Base-by-base conservation (phyloP, 2,329 filamentous ascomycete genomes). In the Pyrenochaeta sp. region DNA sequence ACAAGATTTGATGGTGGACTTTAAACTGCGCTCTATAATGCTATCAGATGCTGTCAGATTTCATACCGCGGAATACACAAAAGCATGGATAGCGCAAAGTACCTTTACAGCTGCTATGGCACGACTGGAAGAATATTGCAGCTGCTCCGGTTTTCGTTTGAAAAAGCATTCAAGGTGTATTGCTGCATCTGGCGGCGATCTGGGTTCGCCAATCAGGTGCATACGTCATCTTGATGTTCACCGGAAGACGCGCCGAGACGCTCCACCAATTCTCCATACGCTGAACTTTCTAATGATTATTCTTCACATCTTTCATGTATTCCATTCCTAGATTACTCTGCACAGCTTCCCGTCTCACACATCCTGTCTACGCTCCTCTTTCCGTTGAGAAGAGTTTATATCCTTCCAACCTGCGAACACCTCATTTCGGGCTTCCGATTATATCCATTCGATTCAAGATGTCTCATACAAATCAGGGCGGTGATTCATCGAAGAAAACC, bases 401-500 rank as follows among this genome's bases (percentile, higher is more conserved):
- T 13, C 22, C 34, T 47, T 32, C 24, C 9, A 34, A 47, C 12
- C 28, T 39, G 37, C 22, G 8, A 44, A 28, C 52, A 34, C 32
- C 45, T 19, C 5, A 3, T 22, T 50, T 40, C 27, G 45, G 8
- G 12, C 42, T 47, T 24, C 27, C 27, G 15, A 51, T 30, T 59
- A 19, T 9, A 32, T 32, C 53, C 62, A 22, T 59, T 37, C 51
- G 56, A 45, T 69, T 45, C 71, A 78, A 66, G 54, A 84, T 84
- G 79, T 77, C 81, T 70, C 80, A 83, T 72, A 74, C 79, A 65
- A 82, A 79, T 60, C 81, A 82, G 73, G 68, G 69, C 49, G 74
- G 77, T 55, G 82, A 90, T 59, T 50, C 78, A 4, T 74, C 71
- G 34, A 83, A 83, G 81, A 93, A 92, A 78, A 86, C 86, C 1